phyloP scores from a whole-genome alignment of 805 yeast species.

The Suhomyces pyralidae region DNA sequence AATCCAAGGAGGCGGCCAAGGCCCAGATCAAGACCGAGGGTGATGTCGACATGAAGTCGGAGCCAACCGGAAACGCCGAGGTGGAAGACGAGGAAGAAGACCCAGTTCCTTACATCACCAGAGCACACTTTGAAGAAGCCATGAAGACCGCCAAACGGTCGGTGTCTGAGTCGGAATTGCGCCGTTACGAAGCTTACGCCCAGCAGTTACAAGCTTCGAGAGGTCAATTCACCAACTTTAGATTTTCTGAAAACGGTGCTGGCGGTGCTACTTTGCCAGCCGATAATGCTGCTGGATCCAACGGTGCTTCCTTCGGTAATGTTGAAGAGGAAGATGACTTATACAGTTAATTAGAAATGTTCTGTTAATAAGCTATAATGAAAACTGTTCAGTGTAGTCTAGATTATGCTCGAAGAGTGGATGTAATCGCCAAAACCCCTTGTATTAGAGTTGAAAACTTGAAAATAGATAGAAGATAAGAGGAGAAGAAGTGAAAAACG shows the following conservation, averaged over 20 bases:
- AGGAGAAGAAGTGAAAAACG: too few species aligned
- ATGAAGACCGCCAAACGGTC: constrained; percentile 99
- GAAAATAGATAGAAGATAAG: too few species aligned
- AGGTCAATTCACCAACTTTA: constrained; percentile 89
- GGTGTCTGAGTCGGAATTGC: constrained; percentile 93
- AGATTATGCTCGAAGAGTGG: too few species aligned
- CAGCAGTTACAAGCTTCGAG: constrained; percentile 95
- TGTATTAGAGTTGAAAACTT: too few species aligned
- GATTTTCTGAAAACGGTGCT: constrained; percentile 57
- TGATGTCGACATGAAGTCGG: constrained; percentile 51
- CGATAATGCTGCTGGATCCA: constrained; percentile 17
- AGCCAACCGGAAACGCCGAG: constrained; percentile 30
- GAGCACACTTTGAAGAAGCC: constrained; percentile 96
- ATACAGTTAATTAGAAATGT: constrained; percentile 21
- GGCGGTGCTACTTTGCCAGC: constrained; percentile 7
- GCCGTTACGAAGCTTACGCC: constrained; percentile 98
- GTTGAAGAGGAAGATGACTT: constrained; percentile 38
- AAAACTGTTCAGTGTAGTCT: too few species aligned
- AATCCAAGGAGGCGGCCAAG: constrained; percentile 43
- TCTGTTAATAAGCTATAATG: not conserved
- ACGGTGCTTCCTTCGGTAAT: constrained; percentile 43
- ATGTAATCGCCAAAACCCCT: too few species aligned
- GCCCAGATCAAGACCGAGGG: constrained; percentile 32
- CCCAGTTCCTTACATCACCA: constrained; percentile 93
- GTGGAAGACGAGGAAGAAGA: constrained; percentile 67